phyloP scores from a whole-genome alignment of 768 basidiomycete species.

The Saitozyma podzolica region DNA sequence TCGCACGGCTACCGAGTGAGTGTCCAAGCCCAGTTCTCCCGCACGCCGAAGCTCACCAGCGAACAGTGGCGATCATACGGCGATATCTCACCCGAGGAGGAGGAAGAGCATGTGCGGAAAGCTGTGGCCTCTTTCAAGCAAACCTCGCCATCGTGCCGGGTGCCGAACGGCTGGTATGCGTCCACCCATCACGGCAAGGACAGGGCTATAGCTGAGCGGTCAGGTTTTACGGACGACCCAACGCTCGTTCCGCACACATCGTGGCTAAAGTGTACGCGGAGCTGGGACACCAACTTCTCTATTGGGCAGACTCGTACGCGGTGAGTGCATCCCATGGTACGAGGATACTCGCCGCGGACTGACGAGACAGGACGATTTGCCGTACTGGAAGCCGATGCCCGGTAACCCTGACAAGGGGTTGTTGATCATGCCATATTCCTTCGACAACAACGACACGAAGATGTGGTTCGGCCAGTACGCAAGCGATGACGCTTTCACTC shows the following conservation, averaged over 20 bases:
- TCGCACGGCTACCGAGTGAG: conserved; percentile 28
- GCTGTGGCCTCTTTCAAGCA: conserved; percentile 30
- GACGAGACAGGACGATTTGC: conserved; percentile 28
- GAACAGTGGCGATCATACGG: conserved; percentile 25
- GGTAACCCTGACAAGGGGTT: conserved; percentile 24
- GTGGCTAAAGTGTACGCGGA: conserved; percentile 43
- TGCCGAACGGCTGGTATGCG: conserved; percentile 24
- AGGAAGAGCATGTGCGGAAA: conserved; percentile 31
- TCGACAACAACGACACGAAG: conserved; percentile 41
- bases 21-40: no score
- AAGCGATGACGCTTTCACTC: conserved; percentile 16
- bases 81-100: conserved; percentile 24
- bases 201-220: conserved; percentile 1
- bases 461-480: conserved; percentile 25
- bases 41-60: not conserved
- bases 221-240: conserved; percentile 30
- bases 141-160: conserved; percentile 28
- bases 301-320: conserved; percentile 36
- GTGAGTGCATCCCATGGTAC: no score
- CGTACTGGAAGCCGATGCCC: conserved; percentile 34
- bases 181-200: not conserved
- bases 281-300: conserved; percentile 37
- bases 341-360: no score
- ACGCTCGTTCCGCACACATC: conserved; percentile 23
- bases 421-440: conserved; percentile 39